phyloP scores from a whole-genome alignment of 2,329 filamentous ascomycete species.

The Verticillium albo-atrum region DNA sequence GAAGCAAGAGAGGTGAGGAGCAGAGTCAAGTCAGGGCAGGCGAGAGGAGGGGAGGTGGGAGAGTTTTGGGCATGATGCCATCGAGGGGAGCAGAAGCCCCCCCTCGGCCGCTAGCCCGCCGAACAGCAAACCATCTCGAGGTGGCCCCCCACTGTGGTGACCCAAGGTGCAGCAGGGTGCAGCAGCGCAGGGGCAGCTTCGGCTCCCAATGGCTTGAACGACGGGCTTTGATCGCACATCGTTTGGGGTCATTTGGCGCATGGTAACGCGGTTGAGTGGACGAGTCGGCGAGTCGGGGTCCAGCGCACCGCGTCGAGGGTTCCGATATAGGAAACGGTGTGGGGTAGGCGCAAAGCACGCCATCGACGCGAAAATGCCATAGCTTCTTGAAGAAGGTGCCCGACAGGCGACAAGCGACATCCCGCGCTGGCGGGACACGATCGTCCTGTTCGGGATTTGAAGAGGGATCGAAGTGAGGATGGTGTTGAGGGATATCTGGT shows the following conservation, averaged over 20 bases:
- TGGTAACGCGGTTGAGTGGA: neutral
- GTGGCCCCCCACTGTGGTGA: neutral
- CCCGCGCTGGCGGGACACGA: neutral
- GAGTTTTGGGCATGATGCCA: slow-evolving; percentile 9
- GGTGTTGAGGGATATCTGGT: too few relatives aligned
- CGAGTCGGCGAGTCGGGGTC: neutral
- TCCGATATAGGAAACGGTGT: slow-evolving; percentile 20
- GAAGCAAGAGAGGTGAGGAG: neutral
- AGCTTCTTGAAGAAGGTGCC: slow-evolving; percentile 1
- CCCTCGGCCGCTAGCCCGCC: neutral
- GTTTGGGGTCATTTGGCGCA: neutral
- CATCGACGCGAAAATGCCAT: slow-evolving; percentile 20
- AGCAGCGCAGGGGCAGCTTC: neutral
- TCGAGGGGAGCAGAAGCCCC: slow-evolving; percentile 8
- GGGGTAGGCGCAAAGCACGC: slow-evolving; percentile 26
- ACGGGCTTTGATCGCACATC: neutral
- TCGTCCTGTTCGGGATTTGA: neutral
- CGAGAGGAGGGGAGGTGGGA: neutral
- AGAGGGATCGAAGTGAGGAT: neutral
- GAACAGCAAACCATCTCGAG: neutral
- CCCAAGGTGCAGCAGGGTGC: too few relatives aligned
- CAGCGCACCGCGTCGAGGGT: neutral
- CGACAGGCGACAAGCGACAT: neutral
- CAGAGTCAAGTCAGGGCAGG: neutral
- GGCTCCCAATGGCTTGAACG: neutral